Percentiles rank a stretch among this genome's conserved stretches.
phyloP scores from a whole-genome alignment of 192 early-diverging fungal species.

The Gonapodya prolifera region DNA sequence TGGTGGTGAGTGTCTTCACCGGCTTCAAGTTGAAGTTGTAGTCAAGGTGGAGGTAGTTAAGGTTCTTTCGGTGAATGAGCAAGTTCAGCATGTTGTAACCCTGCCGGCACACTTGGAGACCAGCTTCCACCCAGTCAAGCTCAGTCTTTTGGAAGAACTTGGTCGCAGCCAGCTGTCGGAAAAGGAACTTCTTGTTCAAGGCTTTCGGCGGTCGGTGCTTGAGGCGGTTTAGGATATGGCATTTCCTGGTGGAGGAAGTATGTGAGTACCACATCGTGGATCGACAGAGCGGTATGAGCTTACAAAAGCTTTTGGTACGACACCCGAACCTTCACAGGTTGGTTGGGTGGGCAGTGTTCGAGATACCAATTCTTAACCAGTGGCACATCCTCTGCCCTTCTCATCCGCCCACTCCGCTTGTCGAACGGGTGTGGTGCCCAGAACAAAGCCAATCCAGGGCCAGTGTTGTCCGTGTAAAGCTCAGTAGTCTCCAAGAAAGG shows the following conservation, averaged over 20 bases:
- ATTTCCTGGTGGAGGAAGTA: conserved; percentile 39
- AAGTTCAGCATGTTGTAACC: conserved; percentile 99
- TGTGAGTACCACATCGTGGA: not conserved
- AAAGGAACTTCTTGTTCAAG: conserved; percentile 84
- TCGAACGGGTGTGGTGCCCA: conserved; percentile 98
- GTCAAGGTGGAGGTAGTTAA: conserved; percentile 97
- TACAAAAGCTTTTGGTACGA: conserved; percentile 92
- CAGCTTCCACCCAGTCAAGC: conserved; percentile 98
- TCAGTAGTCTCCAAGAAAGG: conserved; percentile 69
- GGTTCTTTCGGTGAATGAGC: conserved; percentile 93
- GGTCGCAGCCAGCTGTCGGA: conserved; percentile 86
- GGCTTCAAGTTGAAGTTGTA: conserved; percentile 99
- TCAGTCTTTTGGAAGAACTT: conserved; percentile 99
- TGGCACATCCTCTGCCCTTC: conserved; percentile 86
- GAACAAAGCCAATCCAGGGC: conserved; percentile 81
- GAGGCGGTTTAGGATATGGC: conserved; percentile 86
- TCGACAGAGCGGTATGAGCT: not conserved
- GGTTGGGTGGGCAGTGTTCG: conserved; percentile 82
- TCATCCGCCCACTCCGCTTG: conserved; percentile 75
- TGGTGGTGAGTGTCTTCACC: conserved; percentile 96
- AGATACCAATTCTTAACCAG: conserved; percentile 97
- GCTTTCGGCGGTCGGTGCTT: conserved; percentile 79
- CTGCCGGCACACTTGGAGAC: conserved; percentile 94
- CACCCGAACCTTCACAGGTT: conserved; percentile 96
- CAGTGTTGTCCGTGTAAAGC: conserved; percentile 84